A percentile compares a stretch with the other conserved stretches of the same genome.
Conservation (phyloP, 1,284 basidiomycete genomes). For the Heterobasidion occidentale region DNA sequence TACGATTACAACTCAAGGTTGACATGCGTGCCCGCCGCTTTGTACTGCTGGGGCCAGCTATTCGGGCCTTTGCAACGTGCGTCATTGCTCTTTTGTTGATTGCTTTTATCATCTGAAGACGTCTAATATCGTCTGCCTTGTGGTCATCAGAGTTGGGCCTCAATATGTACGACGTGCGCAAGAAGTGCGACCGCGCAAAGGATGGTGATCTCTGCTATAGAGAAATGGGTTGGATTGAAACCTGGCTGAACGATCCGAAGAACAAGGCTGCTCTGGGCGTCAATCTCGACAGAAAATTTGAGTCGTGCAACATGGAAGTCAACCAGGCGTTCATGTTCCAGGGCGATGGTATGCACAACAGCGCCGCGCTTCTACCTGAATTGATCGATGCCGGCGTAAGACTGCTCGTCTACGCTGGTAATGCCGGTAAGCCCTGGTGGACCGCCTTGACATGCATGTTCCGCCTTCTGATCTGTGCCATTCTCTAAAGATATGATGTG, state of each 20-base stretch:
- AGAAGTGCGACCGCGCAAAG: slow-evolving; percentile 60
- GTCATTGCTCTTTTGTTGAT: slow-evolving; percentile 17
- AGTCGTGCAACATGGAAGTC: slow-evolving; percentile 51
- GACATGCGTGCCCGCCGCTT: slow-evolving; percentile 51
- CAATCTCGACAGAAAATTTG: slow-evolving; percentile 47
- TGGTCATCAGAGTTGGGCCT: slow-evolving; percentile 43
- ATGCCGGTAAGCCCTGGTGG: slow-evolving; percentile 35
- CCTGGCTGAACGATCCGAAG: slow-evolving; percentile 65
- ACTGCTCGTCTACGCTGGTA: slow-evolving; percentile 78
- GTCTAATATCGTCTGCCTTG: background rate
- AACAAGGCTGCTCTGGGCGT: slow-evolving; percentile 76
- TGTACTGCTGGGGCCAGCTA: slow-evolving; percentile 58
- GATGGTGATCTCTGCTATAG: slow-evolving; percentile 71
- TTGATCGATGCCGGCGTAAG: slow-evolving; percentile 72
- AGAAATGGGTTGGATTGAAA: slow-evolving; percentile 76
- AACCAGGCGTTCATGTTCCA: slow-evolving; percentile 65
- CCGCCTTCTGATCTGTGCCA: background rate
- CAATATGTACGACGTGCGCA: slow-evolving; percentile 83
- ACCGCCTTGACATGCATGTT: background rate
- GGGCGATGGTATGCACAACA: slow-evolving; percentile 77
- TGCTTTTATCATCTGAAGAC: background rate
- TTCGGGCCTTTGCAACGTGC: slow-evolving; percentile 52
- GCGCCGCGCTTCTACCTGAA: slow-evolving; percentile 64
- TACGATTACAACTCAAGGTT: slow-evolving; percentile 50
- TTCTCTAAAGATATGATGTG: slow-evolving; percentile 64